Evolutionary conservation across 1,284 basidiomycete genomes (phyloP).

Genomic region (Sporisorium reilianum): DNA sequence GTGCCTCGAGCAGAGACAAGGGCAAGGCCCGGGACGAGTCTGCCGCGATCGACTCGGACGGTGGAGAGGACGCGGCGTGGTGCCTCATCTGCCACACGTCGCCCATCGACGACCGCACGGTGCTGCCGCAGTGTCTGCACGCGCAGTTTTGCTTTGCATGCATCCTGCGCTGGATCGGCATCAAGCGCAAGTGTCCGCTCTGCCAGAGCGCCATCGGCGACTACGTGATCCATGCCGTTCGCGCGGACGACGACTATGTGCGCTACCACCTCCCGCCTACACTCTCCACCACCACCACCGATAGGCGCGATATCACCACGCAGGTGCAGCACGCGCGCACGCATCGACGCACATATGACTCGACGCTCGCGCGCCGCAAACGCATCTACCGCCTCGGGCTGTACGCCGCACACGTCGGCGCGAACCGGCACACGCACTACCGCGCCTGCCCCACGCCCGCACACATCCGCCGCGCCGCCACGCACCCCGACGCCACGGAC

Average conservation of each 20-base stretch:
- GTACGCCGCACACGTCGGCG: constrained; percentile 65
- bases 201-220: constrained; percentile 60
- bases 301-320: not conserved
- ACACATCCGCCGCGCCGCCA: constrained; percentile 24
- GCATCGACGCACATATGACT: not conserved
- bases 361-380: constrained; percentile 46
- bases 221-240: constrained; percentile 62
- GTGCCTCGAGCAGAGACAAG: not conserved
- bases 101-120: constrained; percentile 59
- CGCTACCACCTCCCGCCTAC: constrained; percentile 52
- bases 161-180: constrained; percentile 64
- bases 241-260: constrained; percentile 61
- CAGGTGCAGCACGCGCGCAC: constrained; percentile 12
- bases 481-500: not conserved
- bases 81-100: constrained; percentile 67
- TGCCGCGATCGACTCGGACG: not conserved
- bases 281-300: not conserved
- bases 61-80: constrained; percentile 44
- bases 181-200: constrained; percentile 65
- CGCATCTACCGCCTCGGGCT: constrained; percentile 59
- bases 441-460: constrained; percentile 46
- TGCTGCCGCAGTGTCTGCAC: constrained; percentile 63
- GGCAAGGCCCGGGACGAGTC: not conserved
- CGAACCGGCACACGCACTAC: constrained; percentile 64
- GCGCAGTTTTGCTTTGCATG: constrained; percentile 69